Evolutionary conservation across 1,284 basidiomycete species (phyloP).

Genomic region (Singerocomus inundabilis): DNA sequence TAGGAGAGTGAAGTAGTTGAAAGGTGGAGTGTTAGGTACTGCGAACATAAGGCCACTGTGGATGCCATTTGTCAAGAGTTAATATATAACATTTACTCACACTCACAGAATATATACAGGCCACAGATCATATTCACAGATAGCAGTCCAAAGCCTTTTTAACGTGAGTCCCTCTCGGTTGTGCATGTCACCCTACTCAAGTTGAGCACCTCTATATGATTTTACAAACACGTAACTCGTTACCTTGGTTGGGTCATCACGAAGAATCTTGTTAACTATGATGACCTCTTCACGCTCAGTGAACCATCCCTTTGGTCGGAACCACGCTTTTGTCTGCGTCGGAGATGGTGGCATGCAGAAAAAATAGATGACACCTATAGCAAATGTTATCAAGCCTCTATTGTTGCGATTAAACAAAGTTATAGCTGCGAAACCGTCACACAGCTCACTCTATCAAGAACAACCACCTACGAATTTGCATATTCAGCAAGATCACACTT

Average conservation of each 20-base stretch:
- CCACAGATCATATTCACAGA: conserved; percentile 70
- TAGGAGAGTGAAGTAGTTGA: conserved; percentile 60
- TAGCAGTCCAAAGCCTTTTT: conserved; percentile 51
- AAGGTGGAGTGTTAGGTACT: conserved; percentile 51
- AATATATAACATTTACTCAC: neutral
- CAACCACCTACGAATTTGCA: conserved; percentile 18
- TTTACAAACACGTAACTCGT: neutral
- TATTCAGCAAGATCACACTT: neutral
- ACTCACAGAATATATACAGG: conserved; percentile 60
- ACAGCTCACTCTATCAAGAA: conserved; percentile 27
- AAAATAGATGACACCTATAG: conserved; percentile 61
- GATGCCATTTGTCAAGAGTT: neutral
- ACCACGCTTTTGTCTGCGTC: conserved; percentile 67
- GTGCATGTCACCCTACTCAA: conserved; percentile 63
- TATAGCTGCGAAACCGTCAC: conserved; percentile 5
- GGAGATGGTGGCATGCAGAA: conserved; percentile 70
- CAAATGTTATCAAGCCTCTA: conserved; percentile 50
- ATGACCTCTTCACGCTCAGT: conserved; percentile 54
- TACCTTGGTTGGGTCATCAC: conserved; percentile 70
- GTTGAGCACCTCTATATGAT: neutral
- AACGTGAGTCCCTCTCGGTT: conserved; percentile 68
- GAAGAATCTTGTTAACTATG: conserved; percentile 54
- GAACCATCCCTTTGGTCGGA: conserved; percentile 72
- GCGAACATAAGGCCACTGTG: conserved; percentile 42
- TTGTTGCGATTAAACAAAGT: neutral